Percentiles rank a stretch among this genome's conserved stretches.
Evolutionary conservation across 495 filamentous ascomycete species (phyloP).

Genomic region (Xylaria palmicola): DNA sequence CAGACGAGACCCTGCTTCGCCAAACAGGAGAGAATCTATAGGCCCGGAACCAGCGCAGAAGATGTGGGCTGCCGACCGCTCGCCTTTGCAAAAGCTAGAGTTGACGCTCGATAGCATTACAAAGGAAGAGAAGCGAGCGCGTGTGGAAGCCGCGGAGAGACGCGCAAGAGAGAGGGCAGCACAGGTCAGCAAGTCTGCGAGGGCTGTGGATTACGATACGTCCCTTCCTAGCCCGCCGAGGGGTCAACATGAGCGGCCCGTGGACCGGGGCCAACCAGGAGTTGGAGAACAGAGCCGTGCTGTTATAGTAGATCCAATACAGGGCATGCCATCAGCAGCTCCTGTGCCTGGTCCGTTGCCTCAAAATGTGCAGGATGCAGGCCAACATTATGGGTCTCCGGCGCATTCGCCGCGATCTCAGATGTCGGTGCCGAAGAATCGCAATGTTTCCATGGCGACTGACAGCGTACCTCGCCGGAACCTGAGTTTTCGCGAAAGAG

Average conservation of each 20-base stretch:
- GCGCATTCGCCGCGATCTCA: constrained; percentile 29
- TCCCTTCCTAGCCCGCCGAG: constrained; percentile 13
- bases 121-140: constrained; percentile 85
- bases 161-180: constrained; percentile 53
- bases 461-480: constrained; percentile 44
- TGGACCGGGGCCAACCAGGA: constrained; percentile 15
- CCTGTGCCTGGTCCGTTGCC: constrained; percentile 31
- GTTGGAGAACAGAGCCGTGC: constrained; percentile 12
- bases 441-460: constrained; percentile 20
- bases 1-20: constrained; percentile 21
- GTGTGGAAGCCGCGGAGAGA: constrained; percentile 75
- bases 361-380: constrained; percentile 38
- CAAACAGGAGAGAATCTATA: constrained; percentile 24
- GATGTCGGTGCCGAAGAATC: constrained; percentile 29
- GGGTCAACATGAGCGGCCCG: constrained; percentile 22
- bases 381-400: constrained; percentile 25
- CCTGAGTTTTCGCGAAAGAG: constrained; percentile 51
- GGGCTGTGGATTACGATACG: constrained; percentile 19
- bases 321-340: constrained; percentile 19
- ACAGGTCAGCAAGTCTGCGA: constrained; percentile 28
- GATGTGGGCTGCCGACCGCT: constrained; percentile 72
- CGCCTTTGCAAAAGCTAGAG: constrained; percentile 89
- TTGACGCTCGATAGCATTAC: constrained; percentile 82
- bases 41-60: constrained; percentile 32
- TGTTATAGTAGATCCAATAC: constrained; percentile 17